phyloP scores from a whole-genome alignment of 2,329 filamentous ascomycete species.

The Diaporthe amygdali region DNA sequence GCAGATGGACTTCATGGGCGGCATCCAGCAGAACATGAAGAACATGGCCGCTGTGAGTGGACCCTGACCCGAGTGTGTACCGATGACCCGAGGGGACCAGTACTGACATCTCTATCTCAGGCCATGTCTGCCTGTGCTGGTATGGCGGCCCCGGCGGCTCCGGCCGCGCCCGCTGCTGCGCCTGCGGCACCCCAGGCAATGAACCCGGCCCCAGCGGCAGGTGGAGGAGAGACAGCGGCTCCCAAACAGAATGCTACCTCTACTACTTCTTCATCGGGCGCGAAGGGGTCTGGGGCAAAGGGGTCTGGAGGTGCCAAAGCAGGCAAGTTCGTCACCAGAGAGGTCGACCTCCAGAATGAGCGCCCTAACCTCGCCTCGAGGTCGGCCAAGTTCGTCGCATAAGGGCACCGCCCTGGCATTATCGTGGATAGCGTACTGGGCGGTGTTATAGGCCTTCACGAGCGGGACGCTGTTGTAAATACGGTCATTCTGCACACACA shows the following conservation, averaged over 20 bases:
- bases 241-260: background rate
- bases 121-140: constrained; percentile 10
- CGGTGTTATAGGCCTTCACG: constrained; percentile 1
- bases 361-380: constrained; percentile 3
- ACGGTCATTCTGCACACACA: background rate
- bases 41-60: constrained; percentile 25
- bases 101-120: background rate
- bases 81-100: background rate
- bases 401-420: background rate
- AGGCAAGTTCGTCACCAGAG: background rate
- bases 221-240: background rate
- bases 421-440: background rate
- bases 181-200: background rate
- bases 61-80: background rate
- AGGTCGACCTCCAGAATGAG: background rate
- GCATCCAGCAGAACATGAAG: constrained; percentile 29
- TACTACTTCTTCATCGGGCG: background rate
- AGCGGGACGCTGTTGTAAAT: constrained; percentile 12
- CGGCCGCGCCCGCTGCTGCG: background rate
- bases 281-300: background rate
- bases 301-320: background rate
- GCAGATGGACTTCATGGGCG: constrained; percentile 26
- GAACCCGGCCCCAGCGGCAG: background rate
- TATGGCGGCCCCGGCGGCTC: background rate
- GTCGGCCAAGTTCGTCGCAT: constrained; percentile 9